Conservation (phyloP, 176 grass and related monocot species). For the Dactylis glomerata region DNA sequence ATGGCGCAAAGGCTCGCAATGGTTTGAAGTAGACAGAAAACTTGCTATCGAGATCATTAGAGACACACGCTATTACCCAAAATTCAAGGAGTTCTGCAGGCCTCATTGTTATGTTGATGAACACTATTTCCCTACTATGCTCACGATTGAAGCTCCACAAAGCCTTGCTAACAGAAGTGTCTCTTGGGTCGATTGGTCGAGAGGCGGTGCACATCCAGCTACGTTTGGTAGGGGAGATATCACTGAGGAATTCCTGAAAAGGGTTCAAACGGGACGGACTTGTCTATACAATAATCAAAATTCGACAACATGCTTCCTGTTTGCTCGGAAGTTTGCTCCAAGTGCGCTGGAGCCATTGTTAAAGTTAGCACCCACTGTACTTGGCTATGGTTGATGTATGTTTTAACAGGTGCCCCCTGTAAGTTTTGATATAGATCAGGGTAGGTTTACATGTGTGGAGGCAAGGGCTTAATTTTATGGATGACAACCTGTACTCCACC, state of each 20-base stretch:
- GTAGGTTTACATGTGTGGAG: conserved; percentile 39
- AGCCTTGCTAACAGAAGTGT: conserved; percentile 81
- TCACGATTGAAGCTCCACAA: conserved; percentile 71
- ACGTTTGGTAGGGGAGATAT: conserved; percentile 79
- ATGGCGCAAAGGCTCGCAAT: conserved; percentile 95
- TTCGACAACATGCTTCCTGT: conserved; percentile 61
- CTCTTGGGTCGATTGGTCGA: conserved; percentile 93
- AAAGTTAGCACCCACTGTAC: conserved; percentile 51
- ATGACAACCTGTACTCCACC: conserved; percentile 1
- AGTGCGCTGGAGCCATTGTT: conserved; percentile 76
- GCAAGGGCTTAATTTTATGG: conserved; percentile 1
- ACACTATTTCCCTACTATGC: conserved; percentile 93
- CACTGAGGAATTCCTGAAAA: conserved; percentile 68
- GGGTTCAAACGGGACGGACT: conserved; percentile 42
- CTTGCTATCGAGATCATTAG: conserved; percentile 56
- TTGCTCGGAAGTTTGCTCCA: conserved; percentile 90
- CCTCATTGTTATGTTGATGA: conserved; percentile 90
- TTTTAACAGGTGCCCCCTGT: conserved; percentile 22
- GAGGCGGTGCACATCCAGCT: conserved; percentile 94
- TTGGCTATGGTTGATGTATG: conserved; percentile 47
- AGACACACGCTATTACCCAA: conserved; percentile 74
- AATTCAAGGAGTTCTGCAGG: conserved; percentile 85
- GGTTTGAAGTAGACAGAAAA: conserved; percentile 79
- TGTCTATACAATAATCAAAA: conserved; percentile 75
- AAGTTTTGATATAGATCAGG: conserved; percentile 44